Conservation (phyloP, 169 alveolate species). For the Plasmodium cynomolgi region DNA sequence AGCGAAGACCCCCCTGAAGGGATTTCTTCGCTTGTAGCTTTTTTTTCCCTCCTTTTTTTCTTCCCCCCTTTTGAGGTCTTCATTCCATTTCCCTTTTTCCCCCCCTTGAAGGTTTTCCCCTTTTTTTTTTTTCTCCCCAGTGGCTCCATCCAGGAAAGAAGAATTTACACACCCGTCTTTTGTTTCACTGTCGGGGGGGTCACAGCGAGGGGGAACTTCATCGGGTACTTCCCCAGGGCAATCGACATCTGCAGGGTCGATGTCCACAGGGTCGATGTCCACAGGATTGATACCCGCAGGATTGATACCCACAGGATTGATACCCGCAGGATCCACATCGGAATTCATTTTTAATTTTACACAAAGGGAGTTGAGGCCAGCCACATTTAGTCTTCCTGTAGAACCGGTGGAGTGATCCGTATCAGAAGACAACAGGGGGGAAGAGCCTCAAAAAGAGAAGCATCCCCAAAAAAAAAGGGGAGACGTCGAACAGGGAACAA, state of each 20-base stretch:
- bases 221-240: not conserved
- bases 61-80: not conserved
- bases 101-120: not conserved
- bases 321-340: not conserved
- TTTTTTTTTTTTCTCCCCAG: not conserved
- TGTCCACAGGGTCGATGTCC: not conserved
- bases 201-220: not conserved
- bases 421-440: not conserved
- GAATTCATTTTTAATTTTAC: not conserved
- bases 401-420: not conserved
- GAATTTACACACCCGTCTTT: not conserved
- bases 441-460: not conserved
- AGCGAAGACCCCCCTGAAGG: not conserved
- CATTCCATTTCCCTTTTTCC: not conserved
- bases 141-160: not conserved
- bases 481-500: not conserved
- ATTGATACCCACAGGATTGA: not conserved
- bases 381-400: not conserved
- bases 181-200: not conserved
- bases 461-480: not conserved
- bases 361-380: not conserved
- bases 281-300: not conserved
- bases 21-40: not conserved
- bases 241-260: not conserved
- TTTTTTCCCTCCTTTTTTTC: not conserved